These are phyloP conservation scores for Trichocladium antarcticum DNA, from an alignment of 495 filamentous ascomycete genomes.

Conservation along the genomic window DNA sequence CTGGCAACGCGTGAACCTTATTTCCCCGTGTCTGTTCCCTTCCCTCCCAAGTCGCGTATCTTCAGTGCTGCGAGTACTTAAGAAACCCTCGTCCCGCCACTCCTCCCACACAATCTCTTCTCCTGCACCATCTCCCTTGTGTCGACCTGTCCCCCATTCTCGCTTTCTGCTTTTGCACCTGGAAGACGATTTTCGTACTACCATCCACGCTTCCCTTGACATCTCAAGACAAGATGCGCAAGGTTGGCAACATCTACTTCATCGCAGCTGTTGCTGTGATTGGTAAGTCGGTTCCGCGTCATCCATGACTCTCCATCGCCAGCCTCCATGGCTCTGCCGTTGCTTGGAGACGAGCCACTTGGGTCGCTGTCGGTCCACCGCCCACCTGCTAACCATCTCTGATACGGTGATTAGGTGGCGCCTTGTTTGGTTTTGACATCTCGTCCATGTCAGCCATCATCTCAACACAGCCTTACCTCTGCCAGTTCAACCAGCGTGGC, in stretches of 20 bases:
- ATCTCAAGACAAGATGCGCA: slow-evolving; percentile 28
- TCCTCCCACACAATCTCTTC: too few species aligned
- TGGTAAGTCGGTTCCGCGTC: slow-evolving; percentile 20
- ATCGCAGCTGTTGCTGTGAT: slow-evolving; percentile 67
- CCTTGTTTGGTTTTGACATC: slow-evolving; percentile 70
- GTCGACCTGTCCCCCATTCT: too few species aligned
- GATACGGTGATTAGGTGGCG: slow-evolving; percentile 45
- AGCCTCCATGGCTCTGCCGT: too few species aligned
- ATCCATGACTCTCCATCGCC: too few species aligned
- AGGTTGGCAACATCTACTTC: slow-evolving; percentile 59
- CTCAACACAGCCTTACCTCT: slow-evolving; percentile 47
- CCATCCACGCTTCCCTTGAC: neutral
- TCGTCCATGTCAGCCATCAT: slow-evolving; percentile 68
- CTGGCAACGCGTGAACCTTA: too few species aligned
- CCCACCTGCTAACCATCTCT: neutral
- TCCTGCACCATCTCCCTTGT: too few species aligned
- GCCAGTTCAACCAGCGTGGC: slow-evolving; percentile 50
- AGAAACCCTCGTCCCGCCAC: too few species aligned
- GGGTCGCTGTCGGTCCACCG: too few species aligned
- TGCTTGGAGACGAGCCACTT: too few species aligned
- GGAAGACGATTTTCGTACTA: neutral
- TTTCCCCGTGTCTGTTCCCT: too few species aligned
- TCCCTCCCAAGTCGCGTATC: too few species aligned
- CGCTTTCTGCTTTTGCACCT: neutral
- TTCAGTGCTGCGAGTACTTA: too few species aligned